A percentile compares a stretch with the other conserved stretches of the same genome.
Conservation (phyloP, 2,329 filamentous ascomycete genomes). For the Escovopsis sp. region DNA sequence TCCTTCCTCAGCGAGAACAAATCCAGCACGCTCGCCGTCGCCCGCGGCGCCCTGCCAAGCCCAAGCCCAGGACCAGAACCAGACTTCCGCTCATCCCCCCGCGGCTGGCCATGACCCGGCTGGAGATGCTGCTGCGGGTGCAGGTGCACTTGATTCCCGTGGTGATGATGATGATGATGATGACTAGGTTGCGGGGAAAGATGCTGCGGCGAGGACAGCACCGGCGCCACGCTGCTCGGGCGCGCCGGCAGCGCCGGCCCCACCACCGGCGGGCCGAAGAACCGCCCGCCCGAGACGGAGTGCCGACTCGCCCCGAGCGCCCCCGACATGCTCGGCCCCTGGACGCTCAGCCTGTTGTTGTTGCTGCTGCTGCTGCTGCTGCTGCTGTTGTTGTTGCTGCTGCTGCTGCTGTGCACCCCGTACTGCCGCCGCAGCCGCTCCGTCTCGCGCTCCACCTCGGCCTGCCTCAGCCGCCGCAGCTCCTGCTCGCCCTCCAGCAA, state of each 20-base stretch:
- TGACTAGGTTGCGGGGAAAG: too few relatives aligned
- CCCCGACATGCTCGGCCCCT: constrained; percentile 2
- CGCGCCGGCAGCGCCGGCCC: constrained; percentile 23
- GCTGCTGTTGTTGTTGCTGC: constrained; percentile 7
- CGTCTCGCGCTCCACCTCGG: constrained; percentile 63
- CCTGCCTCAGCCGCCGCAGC: constrained; percentile 33
- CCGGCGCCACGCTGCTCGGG: constrained; percentile 31
- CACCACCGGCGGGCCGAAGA: constrained; percentile 7
- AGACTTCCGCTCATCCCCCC: too few relatives aligned
- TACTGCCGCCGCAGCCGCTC: constrained; percentile 60
- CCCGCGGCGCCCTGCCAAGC: too few relatives aligned
- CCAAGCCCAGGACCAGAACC: too few relatives aligned
- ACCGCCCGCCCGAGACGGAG: constrained; percentile 4
- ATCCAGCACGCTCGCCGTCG: constrained; percentile 30
- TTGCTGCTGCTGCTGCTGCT: constrained; percentile 5
- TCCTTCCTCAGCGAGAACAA: constrained; percentile 18
- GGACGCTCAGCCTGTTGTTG: constrained; percentile 10
- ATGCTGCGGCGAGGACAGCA: too few relatives aligned
- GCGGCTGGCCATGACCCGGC: too few relatives aligned
- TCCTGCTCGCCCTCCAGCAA: constrained; percentile 57
- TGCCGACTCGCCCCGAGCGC: constrained; percentile 6
- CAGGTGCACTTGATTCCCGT: too few relatives aligned
- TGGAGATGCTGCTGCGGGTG: too few relatives aligned
- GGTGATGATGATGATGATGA: too few relatives aligned
- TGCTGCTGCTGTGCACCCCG: constrained; percentile 28